phyloP scores from a whole-genome alignment of 192 early-diverging fungal species.

The Borealophlyctis nickersoniae region DNA sequence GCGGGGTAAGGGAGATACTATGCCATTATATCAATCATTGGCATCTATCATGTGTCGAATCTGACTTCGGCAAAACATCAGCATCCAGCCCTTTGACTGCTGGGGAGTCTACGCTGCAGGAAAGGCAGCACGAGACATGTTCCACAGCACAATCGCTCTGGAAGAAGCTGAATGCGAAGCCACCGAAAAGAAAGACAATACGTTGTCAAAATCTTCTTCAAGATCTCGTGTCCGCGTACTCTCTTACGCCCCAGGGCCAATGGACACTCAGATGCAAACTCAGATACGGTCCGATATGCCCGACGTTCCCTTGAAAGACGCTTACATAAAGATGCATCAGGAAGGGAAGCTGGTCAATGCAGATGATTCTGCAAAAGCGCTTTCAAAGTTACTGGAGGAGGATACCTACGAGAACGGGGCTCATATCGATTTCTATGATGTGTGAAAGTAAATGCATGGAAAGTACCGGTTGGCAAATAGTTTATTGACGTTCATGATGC shows the following conservation, averaged over 20 bases:
- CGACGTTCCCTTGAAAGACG: slow-evolving; percentile 46
- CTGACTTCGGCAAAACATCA: slow-evolving; percentile 26
- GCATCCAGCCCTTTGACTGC: slow-evolving; percentile 69
- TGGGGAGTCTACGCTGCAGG: slow-evolving; percentile 78
- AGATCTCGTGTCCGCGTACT: slow-evolving; percentile 56
- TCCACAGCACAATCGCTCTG: slow-evolving; percentile 64
- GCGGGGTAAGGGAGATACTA: slow-evolving; percentile 38
- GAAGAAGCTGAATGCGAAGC: slow-evolving; percentile 53
- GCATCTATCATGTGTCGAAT: no score
- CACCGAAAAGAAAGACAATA: slow-evolving; percentile 4
- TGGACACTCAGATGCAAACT: slow-evolving; percentile 81
- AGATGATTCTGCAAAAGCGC: slow-evolving; percentile 57
- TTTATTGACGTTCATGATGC: no score
- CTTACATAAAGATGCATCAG: slow-evolving; percentile 64
- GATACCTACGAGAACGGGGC: slow-evolving; percentile 34
- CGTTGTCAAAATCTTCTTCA: background rate
- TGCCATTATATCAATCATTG: no score
- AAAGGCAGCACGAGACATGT: slow-evolving; percentile 81
- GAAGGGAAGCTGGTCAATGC: slow-evolving; percentile 66
- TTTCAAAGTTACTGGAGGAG: slow-evolving; percentile 56
- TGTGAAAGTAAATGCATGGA: no score
- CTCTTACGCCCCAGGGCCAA: slow-evolving; percentile 85
- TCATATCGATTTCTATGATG: slow-evolving; percentile 43
- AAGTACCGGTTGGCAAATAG: no score
- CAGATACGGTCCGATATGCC: slow-evolving; percentile 65